phyloP scores from a whole-genome alignment of 257 asterid genomes.

The Fraxinus americana region DNA sequence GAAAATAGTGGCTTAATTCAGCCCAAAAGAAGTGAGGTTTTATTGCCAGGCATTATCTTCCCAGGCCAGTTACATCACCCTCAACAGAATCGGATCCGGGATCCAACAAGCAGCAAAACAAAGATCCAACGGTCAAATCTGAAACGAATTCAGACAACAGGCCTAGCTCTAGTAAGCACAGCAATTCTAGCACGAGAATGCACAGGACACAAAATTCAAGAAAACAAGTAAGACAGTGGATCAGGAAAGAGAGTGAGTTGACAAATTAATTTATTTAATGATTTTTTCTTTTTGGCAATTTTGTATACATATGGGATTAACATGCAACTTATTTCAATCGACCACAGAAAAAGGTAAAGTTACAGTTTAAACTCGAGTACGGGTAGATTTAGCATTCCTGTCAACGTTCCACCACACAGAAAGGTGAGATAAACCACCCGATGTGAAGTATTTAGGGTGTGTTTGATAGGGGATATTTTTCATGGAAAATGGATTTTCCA shows the following conservation, averaged over 20 bases:
- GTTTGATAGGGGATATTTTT: too few relatives aligned
- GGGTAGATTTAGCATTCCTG: background rate
- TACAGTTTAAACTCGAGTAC: background rate
- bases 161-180: slow-evolving; percentile 50
- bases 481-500: too few relatives aligned
- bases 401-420: too few relatives aligned
- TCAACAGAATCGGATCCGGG: slow-evolving; percentile 35
- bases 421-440: too few relatives aligned
- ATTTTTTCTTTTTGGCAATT: background rate
- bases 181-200: slow-evolving; percentile 42
- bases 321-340: background rate
- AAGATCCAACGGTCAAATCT: slow-evolving; percentile 31
- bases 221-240: slow-evolving; percentile 67
- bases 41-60: too few relatives aligned
- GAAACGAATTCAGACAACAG: slow-evolving; percentile 38
- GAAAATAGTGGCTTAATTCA: slow-evolving; percentile 83
- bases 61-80: slow-evolving; percentile 43
- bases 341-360: background rate
- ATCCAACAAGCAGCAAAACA: slow-evolving; percentile 32
- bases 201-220: slow-evolving; percentile 52
- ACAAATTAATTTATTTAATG: slow-evolving; percentile 4
- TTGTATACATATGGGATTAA: background rate
- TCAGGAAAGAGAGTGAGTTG: slow-evolving; percentile 47
- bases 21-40: slow-evolving; percentile 62
- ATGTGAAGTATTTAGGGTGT: too few relatives aligned